Conservation (phyloP, 805 yeast genomes). For the Ogataea philodendri region DNA sequence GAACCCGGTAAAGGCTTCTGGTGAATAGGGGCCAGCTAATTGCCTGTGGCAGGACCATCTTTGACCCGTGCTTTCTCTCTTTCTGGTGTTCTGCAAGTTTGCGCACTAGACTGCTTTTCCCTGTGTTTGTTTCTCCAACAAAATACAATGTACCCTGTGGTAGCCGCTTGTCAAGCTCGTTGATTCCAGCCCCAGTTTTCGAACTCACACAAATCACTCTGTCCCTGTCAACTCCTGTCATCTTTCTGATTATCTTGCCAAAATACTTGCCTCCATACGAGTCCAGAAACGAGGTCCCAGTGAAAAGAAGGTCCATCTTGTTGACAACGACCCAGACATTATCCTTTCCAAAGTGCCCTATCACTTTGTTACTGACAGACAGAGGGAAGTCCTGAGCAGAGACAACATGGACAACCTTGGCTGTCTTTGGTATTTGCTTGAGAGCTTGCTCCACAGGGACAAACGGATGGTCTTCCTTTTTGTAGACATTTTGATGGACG, state of each 20-base stretch:
- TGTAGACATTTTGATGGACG: conserved; percentile 41
- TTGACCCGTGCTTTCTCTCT: conserved; percentile 26
- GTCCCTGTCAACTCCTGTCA: conserved; percentile 30
- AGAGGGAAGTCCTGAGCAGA: conserved; percentile 75
- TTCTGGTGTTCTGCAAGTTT: conserved; percentile 34
- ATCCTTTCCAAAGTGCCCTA: conserved; percentile 35
- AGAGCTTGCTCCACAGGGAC: conserved; percentile 33
- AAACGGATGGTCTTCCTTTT: conserved; percentile 34
- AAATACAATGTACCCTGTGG: conserved; percentile 43
- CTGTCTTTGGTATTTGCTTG: conserved; percentile 40
- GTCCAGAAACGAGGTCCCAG: conserved; percentile 20
- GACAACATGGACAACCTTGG: conserved; percentile 56
- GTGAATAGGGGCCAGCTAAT: conserved; percentile 77
- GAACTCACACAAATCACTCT: conserved; percentile 52
- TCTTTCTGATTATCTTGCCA: conserved; percentile 29
- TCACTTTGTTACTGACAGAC: conserved; percentile 41
- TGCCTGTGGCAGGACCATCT: conserved; percentile 46
- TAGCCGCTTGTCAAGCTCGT: conserved; percentile 37
- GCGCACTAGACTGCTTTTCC: conserved; percentile 63
- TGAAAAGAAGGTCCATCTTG: conserved; percentile 38
- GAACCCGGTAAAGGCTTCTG: conserved; percentile 44
- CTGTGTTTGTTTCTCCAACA: conserved; percentile 67
- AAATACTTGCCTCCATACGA: conserved; percentile 33
- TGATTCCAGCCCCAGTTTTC: conserved; percentile 50
- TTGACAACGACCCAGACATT: conserved; percentile 42